Conservation (phyloP, 345 rosid genomes). For the Moricandia arvensis region DNA sequence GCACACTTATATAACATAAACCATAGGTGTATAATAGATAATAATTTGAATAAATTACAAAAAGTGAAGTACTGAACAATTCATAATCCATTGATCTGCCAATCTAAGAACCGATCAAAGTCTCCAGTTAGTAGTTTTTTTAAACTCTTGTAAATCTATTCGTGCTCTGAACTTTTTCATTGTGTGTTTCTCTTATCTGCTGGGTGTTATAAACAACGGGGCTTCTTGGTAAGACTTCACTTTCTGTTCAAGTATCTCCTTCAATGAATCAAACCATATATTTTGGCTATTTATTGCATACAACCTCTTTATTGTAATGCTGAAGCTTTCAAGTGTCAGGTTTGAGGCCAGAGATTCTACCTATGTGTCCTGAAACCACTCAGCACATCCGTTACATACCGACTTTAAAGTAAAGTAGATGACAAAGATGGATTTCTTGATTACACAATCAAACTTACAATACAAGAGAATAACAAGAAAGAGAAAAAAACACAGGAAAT, state of each 20-base stretch:
- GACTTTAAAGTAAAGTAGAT: background rate
- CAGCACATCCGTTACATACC: background rate
- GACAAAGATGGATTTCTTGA: slow-evolving; percentile 21
- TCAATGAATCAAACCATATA: background rate
- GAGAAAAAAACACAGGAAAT: background rate
- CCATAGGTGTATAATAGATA: background rate
- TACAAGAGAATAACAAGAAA: slow-evolving; percentile 11
- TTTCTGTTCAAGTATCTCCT: background rate
- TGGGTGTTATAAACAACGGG: background rate
- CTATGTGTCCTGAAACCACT: slow-evolving; percentile 53
- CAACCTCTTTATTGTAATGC: background rate
- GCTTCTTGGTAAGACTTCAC: background rate
- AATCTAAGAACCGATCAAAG: background rate
- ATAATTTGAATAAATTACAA: too few species aligned
- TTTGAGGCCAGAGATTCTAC: slow-evolving; percentile 35
- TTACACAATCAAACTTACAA: slow-evolving; percentile 35
- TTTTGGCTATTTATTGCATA: background rate
- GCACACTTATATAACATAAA: background rate
- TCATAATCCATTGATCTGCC: background rate
- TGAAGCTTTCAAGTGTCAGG: background rate
- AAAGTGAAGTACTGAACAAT: too few species aligned
- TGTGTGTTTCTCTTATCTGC: background rate
- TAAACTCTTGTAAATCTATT: background rate
- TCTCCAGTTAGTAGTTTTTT: background rate
- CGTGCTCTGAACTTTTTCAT: background rate